Evolutionary conservation across 371 early-diverging fungal genomes (phyloP), one percentile per base, ranked within the genome.

Genomic region (Mucor racemosus): DNA sequence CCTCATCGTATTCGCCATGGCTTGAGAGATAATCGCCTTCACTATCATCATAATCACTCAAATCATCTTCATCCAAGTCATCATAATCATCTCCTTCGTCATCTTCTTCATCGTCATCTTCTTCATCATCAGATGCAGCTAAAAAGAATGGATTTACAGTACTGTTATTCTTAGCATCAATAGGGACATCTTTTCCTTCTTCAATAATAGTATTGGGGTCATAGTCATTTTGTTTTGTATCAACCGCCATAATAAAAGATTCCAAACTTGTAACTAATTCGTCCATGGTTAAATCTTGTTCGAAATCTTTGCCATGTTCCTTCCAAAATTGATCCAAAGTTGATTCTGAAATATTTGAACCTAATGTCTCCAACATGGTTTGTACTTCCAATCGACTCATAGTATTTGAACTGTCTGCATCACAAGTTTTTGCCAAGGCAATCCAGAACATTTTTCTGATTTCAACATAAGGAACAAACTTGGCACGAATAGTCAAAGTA

Each of bases 371-470:
- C 11, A 95, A 77, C 90, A 94, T 89, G 34, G 94, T 85, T 34
- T 84, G 82, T 2, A 95, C 77, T 62, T 91, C 87, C 0, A 92
- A 71, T 15, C 84, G 81, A 72, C 76, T 80, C 66, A 84, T 78
- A 0, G 75, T 73, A 15, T 78, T 81, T 56, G 85, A 87, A 1
- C 66, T 81, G 57, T 89, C 84, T 0, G 81, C 74, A 68, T 90
- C 92, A 65, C 90, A 95, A 1, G 79, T 77, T 31, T 85, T 86
- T 64, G 91, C 82, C 19, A 92, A 72, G 0, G 89, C 87, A 6
- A 83, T 69, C 91, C 93, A 94, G 69, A 93, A 93, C 71, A 91
- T 88, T 50, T 83, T 76, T 41, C 94, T 82, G 11, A 95, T 79
- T 5, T 81, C 79, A 13, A 77, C 74, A 62, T 87, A 90, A 6